Percentiles rank a stretch among this genome's conserved stretches.
These are phyloP conservation scores for Leucosporidium yakuticum DNA, from an alignment of 768 basidiomycete genomes.

Conservation along the genomic window DNA sequence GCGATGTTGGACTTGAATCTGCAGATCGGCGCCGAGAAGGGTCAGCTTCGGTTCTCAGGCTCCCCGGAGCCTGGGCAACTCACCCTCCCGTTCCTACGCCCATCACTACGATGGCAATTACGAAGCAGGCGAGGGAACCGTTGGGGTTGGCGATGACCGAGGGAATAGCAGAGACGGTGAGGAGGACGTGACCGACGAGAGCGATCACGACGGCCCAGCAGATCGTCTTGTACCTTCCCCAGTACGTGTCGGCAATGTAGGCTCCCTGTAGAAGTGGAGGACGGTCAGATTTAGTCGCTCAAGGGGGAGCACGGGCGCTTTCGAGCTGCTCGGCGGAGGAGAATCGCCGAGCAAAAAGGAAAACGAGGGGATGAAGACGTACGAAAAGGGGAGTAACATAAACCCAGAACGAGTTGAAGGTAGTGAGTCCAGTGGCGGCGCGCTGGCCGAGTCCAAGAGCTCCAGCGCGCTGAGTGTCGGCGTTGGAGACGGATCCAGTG, in stretches of 20 bases:
- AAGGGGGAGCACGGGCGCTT: no score
- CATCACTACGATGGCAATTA: constrained; percentile 56
- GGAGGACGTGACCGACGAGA: constrained; percentile 42
- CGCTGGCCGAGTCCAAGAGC: constrained; percentile 54
- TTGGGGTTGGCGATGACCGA: constrained; percentile 56
- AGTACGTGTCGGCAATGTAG: constrained; percentile 59
- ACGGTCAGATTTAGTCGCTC: no score
- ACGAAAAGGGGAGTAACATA: no score
- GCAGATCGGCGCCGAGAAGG: no score
- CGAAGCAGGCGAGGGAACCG: constrained; percentile 50
- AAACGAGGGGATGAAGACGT: no score
- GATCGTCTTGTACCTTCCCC: constrained; percentile 70
- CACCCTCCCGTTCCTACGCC: constrained; percentile 60
- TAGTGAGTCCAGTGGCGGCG: constrained; percentile 61
- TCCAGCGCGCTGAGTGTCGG: constrained; percentile 21
- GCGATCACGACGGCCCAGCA: constrained; percentile 58
- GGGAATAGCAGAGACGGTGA: constrained; percentile 42
- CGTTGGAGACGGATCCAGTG: constrained; percentile 48
- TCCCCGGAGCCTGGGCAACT: constrained; percentile 38
- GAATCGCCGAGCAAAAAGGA: no score
- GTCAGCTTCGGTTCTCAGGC: no score
- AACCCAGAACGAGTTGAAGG: constrained; percentile 32
- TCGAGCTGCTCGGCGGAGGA: no score
- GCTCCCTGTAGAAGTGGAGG: not conserved
- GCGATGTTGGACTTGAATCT: constrained; percentile 55